Evolutionary conservation across 805 yeast species (phyloP).

Genomic region (Candida lessepsii): DNA sequence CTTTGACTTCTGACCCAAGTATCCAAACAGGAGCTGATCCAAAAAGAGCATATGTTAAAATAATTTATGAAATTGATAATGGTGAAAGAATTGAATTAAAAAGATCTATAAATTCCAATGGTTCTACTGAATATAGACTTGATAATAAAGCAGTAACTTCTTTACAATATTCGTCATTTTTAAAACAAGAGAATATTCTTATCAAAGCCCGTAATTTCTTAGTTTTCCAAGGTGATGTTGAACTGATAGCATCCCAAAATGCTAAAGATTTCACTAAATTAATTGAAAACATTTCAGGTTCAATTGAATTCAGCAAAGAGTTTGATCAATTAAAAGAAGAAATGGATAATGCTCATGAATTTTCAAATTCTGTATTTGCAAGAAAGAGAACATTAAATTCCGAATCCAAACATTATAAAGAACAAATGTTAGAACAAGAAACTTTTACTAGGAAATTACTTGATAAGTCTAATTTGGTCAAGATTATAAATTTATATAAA

Average conservation of each 20-base stretch:
- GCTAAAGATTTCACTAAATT: conserved; percentile 70
- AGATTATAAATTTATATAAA: conserved; percentile 57
- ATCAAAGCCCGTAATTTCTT: conserved; percentile 88
- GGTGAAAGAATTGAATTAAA: conserved; percentile 61
- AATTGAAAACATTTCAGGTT: conserved; percentile 83
- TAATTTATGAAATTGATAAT: conserved; percentile 63
- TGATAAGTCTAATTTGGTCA: conserved; percentile 48
- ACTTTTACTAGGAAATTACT: conserved; percentile 55
- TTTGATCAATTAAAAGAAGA: conserved; percentile 65
- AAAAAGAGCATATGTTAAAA: conserved; percentile 69
- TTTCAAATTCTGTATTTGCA: conserved; percentile 61
- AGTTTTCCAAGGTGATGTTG: conserved; percentile 97
- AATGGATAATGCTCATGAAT: conserved; percentile 62
- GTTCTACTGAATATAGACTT: conserved; percentile 66
- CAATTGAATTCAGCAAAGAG: conserved; percentile 61
- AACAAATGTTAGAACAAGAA: conserved; percentile 71
- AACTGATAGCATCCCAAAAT: conserved; percentile 84
- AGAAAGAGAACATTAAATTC: conserved; percentile 67
- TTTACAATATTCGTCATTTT: conserved; percentile 58
- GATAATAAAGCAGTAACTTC: conserved; percentile 62
- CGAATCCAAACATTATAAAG: conserved; percentile 76
- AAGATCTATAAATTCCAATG: conserved; percentile 57
- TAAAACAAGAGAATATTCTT: conserved; percentile 77
- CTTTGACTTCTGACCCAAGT: conserved; percentile 16
- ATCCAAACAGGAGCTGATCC: conserved; percentile 33